A percentile compares a stretch with the other conserved stretches of the same genome.
phyloP scores from a whole-genome alignment of 2,329 filamentous ascomycete genomes.

The Venturia pyrina region DNA sequence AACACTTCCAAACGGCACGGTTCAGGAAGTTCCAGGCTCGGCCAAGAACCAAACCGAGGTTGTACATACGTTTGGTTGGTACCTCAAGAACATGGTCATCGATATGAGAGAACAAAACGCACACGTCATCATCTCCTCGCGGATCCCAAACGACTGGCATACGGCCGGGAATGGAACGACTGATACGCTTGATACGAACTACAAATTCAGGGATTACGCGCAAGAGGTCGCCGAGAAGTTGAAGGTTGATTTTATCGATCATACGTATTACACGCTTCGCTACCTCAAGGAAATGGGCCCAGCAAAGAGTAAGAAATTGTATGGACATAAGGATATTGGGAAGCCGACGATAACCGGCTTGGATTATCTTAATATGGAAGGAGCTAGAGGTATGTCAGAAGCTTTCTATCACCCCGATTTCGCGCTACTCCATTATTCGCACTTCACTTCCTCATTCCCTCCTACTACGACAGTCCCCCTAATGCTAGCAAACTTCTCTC shows the following conservation, averaged over 20 bases:
- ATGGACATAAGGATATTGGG: too few relatives aligned
- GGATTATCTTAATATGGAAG: background rate
- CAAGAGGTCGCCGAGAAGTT: background rate
- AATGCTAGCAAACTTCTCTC: too few relatives aligned
- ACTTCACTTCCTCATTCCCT: too few relatives aligned
- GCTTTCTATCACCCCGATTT: background rate
- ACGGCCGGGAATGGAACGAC: background rate
- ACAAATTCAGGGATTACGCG: background rate
- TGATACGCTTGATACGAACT: background rate
- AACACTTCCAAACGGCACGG: background rate
- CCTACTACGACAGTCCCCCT: too few relatives aligned
- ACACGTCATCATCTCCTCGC: background rate
- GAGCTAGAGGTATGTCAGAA: background rate
- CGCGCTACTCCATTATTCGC: background rate
- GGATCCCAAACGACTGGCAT: background rate
- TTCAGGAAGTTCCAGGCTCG: background rate
- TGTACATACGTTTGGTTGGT: conserved; percentile 6
- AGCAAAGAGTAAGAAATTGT: background rate
- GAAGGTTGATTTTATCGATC: conserved; percentile 1
- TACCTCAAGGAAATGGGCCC: background rate
- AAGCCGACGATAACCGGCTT: too few relatives aligned
- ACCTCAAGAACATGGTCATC: conserved; percentile 1
- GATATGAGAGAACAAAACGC: background rate
- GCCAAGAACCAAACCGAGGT: background rate
- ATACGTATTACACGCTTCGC: background rate